Evolutionary conservation across 2,329 filamentous ascomycete species (phyloP).

Genomic region (Sporothrix schenckii): DNA sequence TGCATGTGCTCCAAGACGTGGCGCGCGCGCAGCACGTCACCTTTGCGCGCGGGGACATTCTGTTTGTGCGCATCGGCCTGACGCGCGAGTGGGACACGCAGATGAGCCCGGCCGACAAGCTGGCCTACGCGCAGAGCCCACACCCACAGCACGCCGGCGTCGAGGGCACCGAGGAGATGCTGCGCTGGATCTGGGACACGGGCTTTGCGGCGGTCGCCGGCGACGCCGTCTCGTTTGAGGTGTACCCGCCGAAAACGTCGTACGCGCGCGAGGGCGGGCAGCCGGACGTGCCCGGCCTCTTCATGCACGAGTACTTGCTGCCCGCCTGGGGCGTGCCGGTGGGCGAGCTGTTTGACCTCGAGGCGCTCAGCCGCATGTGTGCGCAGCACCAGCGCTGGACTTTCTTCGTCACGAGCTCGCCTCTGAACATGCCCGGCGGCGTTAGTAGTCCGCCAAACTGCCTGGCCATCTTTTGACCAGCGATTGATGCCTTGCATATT

Average conservation of each 20-base stretch:
- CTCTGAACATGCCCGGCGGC: slow-evolving; percentile 32
- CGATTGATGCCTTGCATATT: not conserved
- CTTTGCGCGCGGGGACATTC: slow-evolving; percentile 56
- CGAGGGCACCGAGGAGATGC: slow-evolving; percentile 45
- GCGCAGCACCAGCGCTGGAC: slow-evolving; percentile 54
- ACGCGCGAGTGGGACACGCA: slow-evolving; percentile 56
- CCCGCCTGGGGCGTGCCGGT: slow-evolving; percentile 33
- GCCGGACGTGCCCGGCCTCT: slow-evolving; percentile 34
- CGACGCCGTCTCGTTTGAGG: slow-evolving; percentile 41
- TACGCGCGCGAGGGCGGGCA: slow-evolving; percentile 36
- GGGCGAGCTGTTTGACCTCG: slow-evolving; percentile 34
- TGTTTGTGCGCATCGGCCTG: slow-evolving; percentile 51
- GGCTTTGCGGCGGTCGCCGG: slow-evolving; percentile 53
- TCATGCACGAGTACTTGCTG: slow-evolving; percentile 33
- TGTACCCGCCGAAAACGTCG: slow-evolving; percentile 46
- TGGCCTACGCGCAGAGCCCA: slow-evolving; percentile 33
- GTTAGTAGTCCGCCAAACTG: slow-evolving; percentile 36
- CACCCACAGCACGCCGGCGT: slow-evolving; percentile 46
- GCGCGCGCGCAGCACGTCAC: slow-evolving; percentile 50
- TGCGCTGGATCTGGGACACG: slow-evolving; percentile 52
- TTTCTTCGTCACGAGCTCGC: slow-evolving; percentile 53
- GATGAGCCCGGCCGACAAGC: slow-evolving; percentile 39
- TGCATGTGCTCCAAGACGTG: slow-evolving; percentile 40
- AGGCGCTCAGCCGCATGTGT: slow-evolving; percentile 29
- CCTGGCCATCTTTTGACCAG: slow-evolving; percentile 27